Percentiles rank a stretch among this genome's conserved stretches.
Conservation (phyloP, 345 rosid species). For the Boechera divaricarpa region DNA sequence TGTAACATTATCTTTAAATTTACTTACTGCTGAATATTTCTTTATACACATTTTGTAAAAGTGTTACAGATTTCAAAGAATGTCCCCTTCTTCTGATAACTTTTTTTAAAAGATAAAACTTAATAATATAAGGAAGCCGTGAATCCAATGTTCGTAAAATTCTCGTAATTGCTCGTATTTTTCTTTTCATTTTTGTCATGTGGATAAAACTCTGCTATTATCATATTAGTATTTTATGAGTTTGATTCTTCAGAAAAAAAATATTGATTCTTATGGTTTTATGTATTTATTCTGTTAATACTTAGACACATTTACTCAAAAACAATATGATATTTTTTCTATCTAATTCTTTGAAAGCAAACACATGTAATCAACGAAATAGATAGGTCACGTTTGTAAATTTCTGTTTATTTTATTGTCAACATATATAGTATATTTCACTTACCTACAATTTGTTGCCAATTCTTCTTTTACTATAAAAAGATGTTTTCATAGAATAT, state of each 20-base stretch:
- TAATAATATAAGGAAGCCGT: no score
- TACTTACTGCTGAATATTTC: not conserved
- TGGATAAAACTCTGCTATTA: no score
- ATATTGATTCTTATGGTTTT: no score
- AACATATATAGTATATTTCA: conserved; percentile 22
- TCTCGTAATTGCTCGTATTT: no score
- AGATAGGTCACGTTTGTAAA: conserved; percentile 4
- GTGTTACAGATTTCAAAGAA: not conserved
- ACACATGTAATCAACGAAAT: conserved; percentile 26
- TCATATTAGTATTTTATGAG: no score
- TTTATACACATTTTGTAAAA: not conserved
- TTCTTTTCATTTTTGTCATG: no score
- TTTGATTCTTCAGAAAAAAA: no score
- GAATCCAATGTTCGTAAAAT: no score
- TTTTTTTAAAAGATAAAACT: no score
- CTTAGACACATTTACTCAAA: not conserved
- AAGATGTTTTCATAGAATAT: conserved; percentile 17
- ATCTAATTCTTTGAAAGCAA: conserved; percentile 10
- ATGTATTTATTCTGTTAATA: not conserved
- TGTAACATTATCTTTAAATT: not conserved
- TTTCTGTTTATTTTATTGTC: not conserved
- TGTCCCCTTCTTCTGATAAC: not conserved
- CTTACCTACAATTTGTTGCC: conserved; percentile 19
- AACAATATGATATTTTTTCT: not conserved
- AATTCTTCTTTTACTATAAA: conserved; percentile 24